phyloP scores from a whole-genome alignment of 805 yeast genomes.

The Candida khao-thaluensis region DNA sequence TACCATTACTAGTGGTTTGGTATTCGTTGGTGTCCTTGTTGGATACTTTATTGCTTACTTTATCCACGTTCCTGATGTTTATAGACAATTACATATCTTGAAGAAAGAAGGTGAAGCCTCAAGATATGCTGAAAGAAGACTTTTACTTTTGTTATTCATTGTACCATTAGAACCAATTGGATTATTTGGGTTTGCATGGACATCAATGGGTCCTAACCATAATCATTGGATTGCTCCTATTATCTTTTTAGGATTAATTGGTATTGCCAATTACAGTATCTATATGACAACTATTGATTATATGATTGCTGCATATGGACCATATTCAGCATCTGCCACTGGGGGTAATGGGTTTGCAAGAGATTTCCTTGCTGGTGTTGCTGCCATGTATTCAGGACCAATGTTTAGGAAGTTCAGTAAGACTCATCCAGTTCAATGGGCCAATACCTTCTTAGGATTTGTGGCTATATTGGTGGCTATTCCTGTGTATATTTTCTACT shows the following conservation, averaged over 20 bases:
- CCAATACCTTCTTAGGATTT: slow-evolving; percentile 37
- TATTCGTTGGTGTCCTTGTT: slow-evolving; percentile 32
- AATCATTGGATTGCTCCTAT: slow-evolving; percentile 44
- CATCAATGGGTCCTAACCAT: slow-evolving; percentile 36
- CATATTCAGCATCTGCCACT: slow-evolving; percentile 43
- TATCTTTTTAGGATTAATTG: slow-evolving; percentile 36
- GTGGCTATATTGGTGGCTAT: slow-evolving; percentile 32
- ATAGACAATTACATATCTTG: slow-evolving; percentile 27
- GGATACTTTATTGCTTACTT: slow-evolving; percentile 37
- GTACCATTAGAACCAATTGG: slow-evolving; percentile 42
- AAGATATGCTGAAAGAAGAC: slow-evolving; percentile 26
- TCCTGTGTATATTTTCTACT: slow-evolving; percentile 39
- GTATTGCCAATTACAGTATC: slow-evolving; percentile 40
- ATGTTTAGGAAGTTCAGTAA: slow-evolving; percentile 33
- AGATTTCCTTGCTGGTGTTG: slow-evolving; percentile 40
- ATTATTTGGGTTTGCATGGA: slow-evolving; percentile 43
- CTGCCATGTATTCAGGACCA: slow-evolving; percentile 39
- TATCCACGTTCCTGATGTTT: slow-evolving; percentile 32
- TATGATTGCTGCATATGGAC: slow-evolving; percentile 43
- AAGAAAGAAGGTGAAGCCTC: slow-evolving; percentile 25
- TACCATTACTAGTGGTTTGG: slow-evolving; percentile 26
- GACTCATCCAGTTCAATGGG: slow-evolving; percentile 35
- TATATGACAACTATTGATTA: slow-evolving; percentile 47
- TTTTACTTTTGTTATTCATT: slow-evolving; percentile 33
- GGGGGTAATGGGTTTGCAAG: slow-evolving; percentile 45